Evolutionary conservation across 164 flowering plant genomes (phyloP).

Genomic region (Vitis labrusca): DNA sequence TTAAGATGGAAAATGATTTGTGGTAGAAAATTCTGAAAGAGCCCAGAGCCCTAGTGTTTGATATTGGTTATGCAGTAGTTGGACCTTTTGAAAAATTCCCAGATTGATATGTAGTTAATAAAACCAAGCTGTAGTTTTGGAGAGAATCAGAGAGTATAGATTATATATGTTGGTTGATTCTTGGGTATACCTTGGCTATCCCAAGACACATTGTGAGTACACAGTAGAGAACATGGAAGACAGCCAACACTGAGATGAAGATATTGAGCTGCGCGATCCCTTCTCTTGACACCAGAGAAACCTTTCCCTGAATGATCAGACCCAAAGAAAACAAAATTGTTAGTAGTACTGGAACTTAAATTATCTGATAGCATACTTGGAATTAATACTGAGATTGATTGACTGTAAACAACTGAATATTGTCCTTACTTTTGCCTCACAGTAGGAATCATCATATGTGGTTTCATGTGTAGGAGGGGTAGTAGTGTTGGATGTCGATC

Average conservation of each 20-base stretch:
- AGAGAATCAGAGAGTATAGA: too few species aligned
- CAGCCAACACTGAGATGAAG: conserved; percentile 18
- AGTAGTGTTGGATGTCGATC: not conserved
- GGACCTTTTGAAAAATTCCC: not conserved
- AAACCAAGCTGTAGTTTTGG: too few species aligned
- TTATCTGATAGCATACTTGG: not conserved
- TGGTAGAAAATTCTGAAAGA: too few species aligned
- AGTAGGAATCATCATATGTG: not conserved
- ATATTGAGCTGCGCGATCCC: conserved; percentile 13
- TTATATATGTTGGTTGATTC: not conserved
- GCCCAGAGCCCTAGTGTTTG: too few species aligned
- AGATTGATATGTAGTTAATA: too few species aligned
- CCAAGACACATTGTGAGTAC: conserved; percentile 16
- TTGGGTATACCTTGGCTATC: conserved; percentile 14
- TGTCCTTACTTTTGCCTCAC: conserved; percentile 1
- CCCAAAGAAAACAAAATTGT: not conserved
- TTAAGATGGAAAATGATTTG: too few species aligned
- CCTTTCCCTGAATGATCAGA: conserved; percentile 9
- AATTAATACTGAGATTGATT: too few species aligned
- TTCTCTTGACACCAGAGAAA: conserved; percentile 13
- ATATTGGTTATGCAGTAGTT: too few species aligned
- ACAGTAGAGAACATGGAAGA: conserved; percentile 19
- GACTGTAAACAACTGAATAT: not conserved
- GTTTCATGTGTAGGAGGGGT: not conserved
- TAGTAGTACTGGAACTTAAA: not conserved